These are phyloP conservation scores for Pythium rhizo-oryzae DNA, from an alignment of 352 stramenopile species.

Conservation along the genomic window DNA sequence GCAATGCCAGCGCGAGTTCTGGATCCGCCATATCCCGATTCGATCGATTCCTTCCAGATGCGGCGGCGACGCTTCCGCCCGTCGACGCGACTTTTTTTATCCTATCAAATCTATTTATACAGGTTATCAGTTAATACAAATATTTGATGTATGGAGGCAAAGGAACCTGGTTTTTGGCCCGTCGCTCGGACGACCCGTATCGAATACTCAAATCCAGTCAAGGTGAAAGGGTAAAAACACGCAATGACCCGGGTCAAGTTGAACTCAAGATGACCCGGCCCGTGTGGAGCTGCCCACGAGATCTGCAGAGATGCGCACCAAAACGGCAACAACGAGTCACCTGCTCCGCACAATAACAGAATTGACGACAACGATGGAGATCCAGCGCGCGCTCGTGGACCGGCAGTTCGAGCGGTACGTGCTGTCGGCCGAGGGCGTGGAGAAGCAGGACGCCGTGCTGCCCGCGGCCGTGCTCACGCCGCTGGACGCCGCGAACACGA, in stretches of 20 bases:
- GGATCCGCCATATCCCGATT: background rate
- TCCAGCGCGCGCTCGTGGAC: conserved; percentile 67
- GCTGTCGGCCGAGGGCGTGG: conserved; percentile 41
- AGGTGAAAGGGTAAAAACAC: conserved; percentile 7
- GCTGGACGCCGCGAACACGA: conserved; percentile 45
- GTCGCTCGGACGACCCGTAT: background rate
- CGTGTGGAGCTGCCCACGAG: background rate
- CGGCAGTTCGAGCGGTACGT: conserved; percentile 83
- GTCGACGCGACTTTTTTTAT: too few species aligned
- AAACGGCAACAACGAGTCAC: conserved; percentile 22
- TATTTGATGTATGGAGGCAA: too few species aligned
- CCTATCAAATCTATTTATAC: background rate
- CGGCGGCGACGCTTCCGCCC: background rate
- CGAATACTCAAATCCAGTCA: conserved; percentile 8
- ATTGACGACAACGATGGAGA: conserved; percentile 47
- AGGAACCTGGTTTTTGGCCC: background rate
- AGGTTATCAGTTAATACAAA: too few species aligned
- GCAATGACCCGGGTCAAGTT: conserved; percentile 16
- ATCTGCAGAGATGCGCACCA: conserved; percentile 22
- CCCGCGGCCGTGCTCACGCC: conserved; percentile 39
- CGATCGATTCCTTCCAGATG: too few species aligned
- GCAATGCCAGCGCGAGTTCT: background rate
- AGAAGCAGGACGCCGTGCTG: conserved; percentile 36
- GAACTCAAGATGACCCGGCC: conserved; percentile 13
- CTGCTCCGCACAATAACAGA: background rate